Base-by-base conservation (phyloP, 352 stramenopile genomes). In the Globisporangium emineosum region DNA sequence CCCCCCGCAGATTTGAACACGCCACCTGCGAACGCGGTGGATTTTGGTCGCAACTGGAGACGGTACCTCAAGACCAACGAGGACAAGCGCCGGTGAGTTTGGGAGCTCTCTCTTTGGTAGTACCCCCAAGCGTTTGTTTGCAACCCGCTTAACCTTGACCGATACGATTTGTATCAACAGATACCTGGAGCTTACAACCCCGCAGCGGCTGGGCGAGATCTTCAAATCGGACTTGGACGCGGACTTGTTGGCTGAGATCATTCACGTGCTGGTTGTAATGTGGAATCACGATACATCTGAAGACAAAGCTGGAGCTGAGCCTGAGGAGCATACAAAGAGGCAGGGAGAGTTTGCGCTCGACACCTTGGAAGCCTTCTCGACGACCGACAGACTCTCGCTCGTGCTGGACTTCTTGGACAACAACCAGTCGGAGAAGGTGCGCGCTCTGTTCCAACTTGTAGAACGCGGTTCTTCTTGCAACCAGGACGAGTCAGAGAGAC, bases 161-260 rank as follows among this genome's bases (percentile, higher is more conserved):
- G n/a, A n/a, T n/a, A n/a, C n/a, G n/a, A n/a, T n/a, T n/a, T 45
- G 59, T 23, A 62, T 21, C 21, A 49, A 6, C 27, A 89, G 82
- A 19, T 92, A 93, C 70, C 57, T 95, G n/a, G 52, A 71, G 47
- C 25, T 88, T 53, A 88, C 81, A 19, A 89, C 78, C 8, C 60
- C 78, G 0, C 56, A 72, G 25, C 66, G 71, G 5, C 69, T 95
- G 12, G 65, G 50, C 1, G 62, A 71, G 17, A 66, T 95, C 17
- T 95, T 94, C 62, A 82, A 75, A 51, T 25, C 66, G 12, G 87
- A 93, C 32, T 78, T 95, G 27, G 85, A 94, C 51, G 74, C 83
- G 0, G 85, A 95, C 47, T 62, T 93, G 37, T 68, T 95, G 64
- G 77, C 73, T 15, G 79, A 91, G 10, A 89, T 95, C 43, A 56